Evolutionary conservation across 139 green algal genomes (phyloP), one percentile per base, ranked within the genome.

Genomic region (Ettlia oleoabundans): DNA sequence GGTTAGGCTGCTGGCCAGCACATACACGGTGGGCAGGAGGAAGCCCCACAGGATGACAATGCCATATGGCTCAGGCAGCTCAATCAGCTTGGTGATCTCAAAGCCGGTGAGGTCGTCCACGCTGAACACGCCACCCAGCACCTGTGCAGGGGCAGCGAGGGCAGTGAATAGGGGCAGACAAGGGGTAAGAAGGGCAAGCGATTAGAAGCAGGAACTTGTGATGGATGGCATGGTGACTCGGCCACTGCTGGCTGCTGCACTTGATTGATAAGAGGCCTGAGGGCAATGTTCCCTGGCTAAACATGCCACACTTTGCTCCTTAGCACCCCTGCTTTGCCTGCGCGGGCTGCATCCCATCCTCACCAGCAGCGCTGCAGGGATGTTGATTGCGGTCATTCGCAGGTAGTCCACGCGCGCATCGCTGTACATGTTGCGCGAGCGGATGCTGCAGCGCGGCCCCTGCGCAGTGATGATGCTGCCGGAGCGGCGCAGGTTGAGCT

Each of bases 81-180:
- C 43, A 2, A 77, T 63, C n/a, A 77, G 35, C 37, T 89, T 82
- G 8, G 94, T 96, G 24, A 97, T 88, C 79, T 93, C 85, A 83
- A 97, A 97, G 63, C 92, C 91, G 3, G 93, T 96, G 40, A 96
- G n/a, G 89, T 95, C 92, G 82, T 98, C 95, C 1, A 95, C 79
- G 22, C 79, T 78, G 76, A 98, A 98, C 28, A 98, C 78, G 21
- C 84, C 52, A 21, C 89, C 87, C 70, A 98, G 88, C 70, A 94
- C 86, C 79, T 88, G 80, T 74, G 55, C 55, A 65, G 18, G 18
- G 21, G 15, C 55, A 28, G 21, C 9, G 5, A 65, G 15, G 18
- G 21, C 21, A n/a, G 21, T 65, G 55, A 65, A 28, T 65, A n/a
- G n/a, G n/a, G n/a, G n/a, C n/a, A n/a, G n/a, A n/a, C n/a, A n/a